Conservation (phyloP, 805 yeast species). For the Wickerhamiella domercqiae region DNA sequence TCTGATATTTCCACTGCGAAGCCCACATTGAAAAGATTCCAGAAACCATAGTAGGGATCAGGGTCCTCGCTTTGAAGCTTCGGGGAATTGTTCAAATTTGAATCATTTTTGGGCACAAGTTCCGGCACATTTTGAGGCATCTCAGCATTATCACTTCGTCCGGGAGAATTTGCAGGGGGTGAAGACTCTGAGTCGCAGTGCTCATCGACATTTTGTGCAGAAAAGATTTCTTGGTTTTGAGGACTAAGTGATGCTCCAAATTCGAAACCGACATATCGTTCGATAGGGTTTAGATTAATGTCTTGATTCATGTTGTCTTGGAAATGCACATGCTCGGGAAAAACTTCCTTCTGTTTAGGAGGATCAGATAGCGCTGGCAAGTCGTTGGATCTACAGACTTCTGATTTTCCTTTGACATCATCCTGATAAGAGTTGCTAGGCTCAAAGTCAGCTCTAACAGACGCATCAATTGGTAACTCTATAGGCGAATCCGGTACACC, state of each 20-base stretch:
- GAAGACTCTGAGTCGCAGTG: background rate
- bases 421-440: too few species aligned
- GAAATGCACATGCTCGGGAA: too few species aligned
- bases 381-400: too few species aligned
- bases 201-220: background rate
- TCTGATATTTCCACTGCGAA: slow-evolving; percentile 9
- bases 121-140: background rate
- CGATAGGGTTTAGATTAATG: background rate
- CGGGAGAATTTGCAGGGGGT: too few species aligned
- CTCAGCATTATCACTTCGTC: background rate
- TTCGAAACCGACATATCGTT: slow-evolving; percentile 2
- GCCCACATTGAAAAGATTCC: slow-evolving; percentile 16
- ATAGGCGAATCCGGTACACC: too few species aligned
- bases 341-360: too few species aligned
- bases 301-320: background rate
- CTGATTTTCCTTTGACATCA: too few species aligned
- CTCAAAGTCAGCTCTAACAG: too few species aligned
- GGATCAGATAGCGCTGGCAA: too few species aligned
- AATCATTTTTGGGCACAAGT: background rate
- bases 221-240: background rate
- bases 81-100: background rate
- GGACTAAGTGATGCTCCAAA: background rate
- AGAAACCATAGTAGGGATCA: slow-evolving; percentile 5
- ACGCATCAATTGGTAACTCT: too few species aligned
- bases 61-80: background rate